phyloP scores from a whole-genome alignment of 768 basidiomycete species.

The Amanita jacksonii region DNA sequence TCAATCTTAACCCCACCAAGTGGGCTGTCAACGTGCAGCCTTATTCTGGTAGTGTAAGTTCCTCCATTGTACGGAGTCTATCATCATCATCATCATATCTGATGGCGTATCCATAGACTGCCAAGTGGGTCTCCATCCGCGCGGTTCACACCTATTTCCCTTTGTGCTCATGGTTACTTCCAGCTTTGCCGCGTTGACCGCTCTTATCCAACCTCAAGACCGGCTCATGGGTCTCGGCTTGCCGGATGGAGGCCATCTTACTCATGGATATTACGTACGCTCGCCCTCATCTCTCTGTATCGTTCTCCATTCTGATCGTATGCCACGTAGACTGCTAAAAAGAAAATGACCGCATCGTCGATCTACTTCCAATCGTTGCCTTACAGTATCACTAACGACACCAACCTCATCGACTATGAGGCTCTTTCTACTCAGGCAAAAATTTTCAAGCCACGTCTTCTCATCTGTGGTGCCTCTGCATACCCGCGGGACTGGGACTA shows the following conservation, averaged over 20 bases:
- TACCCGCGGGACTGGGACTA: slow-evolving; percentile 99
- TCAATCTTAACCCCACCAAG: slow-evolving; percentile 83
- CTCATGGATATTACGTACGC: slow-evolving; percentile 92
- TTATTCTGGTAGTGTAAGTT: slow-evolving; percentile 82
- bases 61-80: neutral
- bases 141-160: no score
- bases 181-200: slow-evolving; percentile 95
- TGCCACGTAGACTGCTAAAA: slow-evolving; percentile 75
- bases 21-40: slow-evolving; percentile 99
- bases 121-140: slow-evolving; percentile 81
- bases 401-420: slow-evolving; percentile 85
- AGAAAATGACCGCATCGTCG: slow-evolving; percentile 99
- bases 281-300: neutral
- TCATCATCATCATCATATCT: no score
- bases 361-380: slow-evolving; percentile 99
- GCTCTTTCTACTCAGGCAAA: slow-evolving; percentile 76
- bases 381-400: slow-evolving; percentile 73
- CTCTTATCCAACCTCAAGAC: slow-evolving; percentile 93
- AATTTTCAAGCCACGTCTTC: slow-evolving; percentile 89
- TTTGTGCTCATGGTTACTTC: neutral
- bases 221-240: slow-evolving; percentile 98
- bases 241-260: slow-evolving; percentile 94
- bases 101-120: slow-evolving; percentile 57
- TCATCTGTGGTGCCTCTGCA: slow-evolving; percentile 97
- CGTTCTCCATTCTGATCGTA: slow-evolving; percentile 7